These are phyloP conservation scores for Mycena sp. DNA, from an alignment of 1,284 basidiomycete genomes.

Conservation along the genomic window DNA sequence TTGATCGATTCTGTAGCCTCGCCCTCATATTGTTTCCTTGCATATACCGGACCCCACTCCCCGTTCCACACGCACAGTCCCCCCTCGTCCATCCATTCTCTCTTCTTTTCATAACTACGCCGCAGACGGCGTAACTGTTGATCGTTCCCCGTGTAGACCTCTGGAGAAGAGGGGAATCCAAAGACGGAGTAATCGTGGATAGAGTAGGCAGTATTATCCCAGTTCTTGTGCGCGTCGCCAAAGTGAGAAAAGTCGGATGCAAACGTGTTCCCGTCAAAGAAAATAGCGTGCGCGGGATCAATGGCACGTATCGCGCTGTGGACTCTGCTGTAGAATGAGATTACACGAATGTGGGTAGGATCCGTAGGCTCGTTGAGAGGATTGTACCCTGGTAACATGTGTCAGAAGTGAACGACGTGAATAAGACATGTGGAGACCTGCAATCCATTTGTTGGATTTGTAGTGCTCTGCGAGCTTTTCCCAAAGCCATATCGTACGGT, in stretches of 20 bases:
- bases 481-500: conserved; percentile 71
- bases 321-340: conserved; percentile 66
- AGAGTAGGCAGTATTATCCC: conserved; percentile 75
- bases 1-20: conserved; percentile 71
- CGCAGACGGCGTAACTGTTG: conserved; percentile 62
- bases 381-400: conserved; percentile 59
- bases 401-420: neutral
- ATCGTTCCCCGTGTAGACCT: conserved; percentile 61
- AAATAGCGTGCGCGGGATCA: conserved; percentile 67
- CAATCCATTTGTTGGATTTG: conserved; percentile 69
- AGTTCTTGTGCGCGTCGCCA: conserved; percentile 56
- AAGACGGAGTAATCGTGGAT: conserved; percentile 80
- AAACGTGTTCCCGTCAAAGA: conserved; percentile 74
- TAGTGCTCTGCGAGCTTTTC: conserved; percentile 68
- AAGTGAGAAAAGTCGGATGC: conserved; percentile 75
- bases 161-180: conserved; percentile 76
- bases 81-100: conserved; percentile 71
- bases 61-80: conserved; percentile 79
- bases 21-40: conserved; percentile 65
- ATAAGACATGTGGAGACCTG: conserved; percentile 39
- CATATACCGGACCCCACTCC: conserved; percentile 79
- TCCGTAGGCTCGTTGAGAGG: conserved; percentile 77
- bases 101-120: conserved; percentile 71
- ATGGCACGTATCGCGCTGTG: conserved; percentile 67
- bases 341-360: conserved; percentile 51